These are phyloP conservation scores for Penicillium canescens DNA, from an alignment of 495 filamentous ascomycete genomes.

Conservation along the genomic window DNA sequence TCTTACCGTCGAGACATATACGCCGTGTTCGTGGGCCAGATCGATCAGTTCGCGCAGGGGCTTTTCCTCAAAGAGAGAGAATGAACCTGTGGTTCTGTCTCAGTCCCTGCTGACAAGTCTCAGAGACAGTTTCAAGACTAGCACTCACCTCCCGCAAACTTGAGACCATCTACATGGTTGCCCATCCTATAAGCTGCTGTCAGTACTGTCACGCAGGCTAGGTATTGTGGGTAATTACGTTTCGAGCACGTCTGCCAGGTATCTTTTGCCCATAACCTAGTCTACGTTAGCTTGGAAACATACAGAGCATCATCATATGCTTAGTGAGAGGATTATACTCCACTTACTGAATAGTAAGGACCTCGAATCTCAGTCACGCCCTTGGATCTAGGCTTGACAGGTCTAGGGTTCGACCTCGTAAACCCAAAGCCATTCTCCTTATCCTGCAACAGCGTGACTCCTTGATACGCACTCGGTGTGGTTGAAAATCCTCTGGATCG, in stretches of 20 bases:
- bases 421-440: conserved; percentile 54
- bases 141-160: conserved; percentile 53
- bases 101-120: background rate
- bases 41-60: conserved; percentile 52
- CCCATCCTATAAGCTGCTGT: conserved; percentile 40
- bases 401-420: conserved; percentile 50
- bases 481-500: conserved; percentile 20
- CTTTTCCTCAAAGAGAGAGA: conserved; percentile 52
- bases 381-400: conserved; percentile 49
- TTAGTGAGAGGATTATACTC: background rate
- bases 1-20: conserved; percentile 54
- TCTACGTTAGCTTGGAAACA: background rate
- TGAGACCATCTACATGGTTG: conserved; percentile 55
- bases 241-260: conserved; percentile 53
- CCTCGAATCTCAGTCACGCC: conserved; percentile 59
- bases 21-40: conserved; percentile 50
- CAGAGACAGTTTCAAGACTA: background rate
- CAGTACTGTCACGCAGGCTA: background rate
- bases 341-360: conserved; percentile 53
- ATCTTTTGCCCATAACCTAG: conserved; percentile 53
- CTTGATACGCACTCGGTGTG: conserved; percentile 14
- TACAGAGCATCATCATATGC: too few relatives aligned
- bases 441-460: conserved; percentile 49
- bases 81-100: conserved; percentile 37
- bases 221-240: conserved; percentile 30